These are phyloP conservation scores for Piper betle DNA, from an alignment of 164 flowering plant genomes.

Conservation along the genomic window DNA sequence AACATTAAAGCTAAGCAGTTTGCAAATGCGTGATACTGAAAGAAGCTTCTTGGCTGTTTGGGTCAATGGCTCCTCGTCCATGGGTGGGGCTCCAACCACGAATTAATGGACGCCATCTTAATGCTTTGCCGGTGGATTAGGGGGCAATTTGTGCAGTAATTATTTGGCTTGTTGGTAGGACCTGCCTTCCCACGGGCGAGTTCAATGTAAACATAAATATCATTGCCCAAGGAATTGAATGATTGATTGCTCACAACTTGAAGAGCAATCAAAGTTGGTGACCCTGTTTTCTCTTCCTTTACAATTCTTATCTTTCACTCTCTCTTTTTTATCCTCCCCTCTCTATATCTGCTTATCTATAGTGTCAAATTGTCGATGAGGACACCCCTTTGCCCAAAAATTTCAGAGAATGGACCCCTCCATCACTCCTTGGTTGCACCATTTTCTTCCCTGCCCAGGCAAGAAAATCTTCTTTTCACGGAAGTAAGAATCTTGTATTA, in stretches of 20 bases:
- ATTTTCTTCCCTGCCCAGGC: neutral
- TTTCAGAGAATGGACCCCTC: neutral
- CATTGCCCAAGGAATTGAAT: constrained; percentile 26
- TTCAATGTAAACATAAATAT: constrained; percentile 1
- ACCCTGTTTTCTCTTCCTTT: neutral
- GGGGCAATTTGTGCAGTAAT: neutral
- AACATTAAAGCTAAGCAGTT: neutral
- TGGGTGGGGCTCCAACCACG: neutral
- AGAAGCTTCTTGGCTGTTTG: neutral
- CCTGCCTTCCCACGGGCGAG: constrained; percentile 1
- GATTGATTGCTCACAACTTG: constrained; percentile 36
- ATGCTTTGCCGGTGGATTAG: neutral
- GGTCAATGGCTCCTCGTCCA: neutral
- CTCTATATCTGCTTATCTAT: too few relatives aligned
- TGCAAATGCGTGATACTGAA: neutral
- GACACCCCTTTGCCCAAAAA: neutral
- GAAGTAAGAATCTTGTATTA: neutral
- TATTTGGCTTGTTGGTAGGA: neutral
- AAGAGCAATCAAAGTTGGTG: constrained; percentile 7
- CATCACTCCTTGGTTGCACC: neutral
- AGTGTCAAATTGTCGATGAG: neutral
- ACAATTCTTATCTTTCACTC: neutral
- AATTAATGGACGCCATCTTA: neutral
- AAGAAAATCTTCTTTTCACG: neutral
- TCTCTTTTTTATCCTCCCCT: neutral